phyloP scores from a whole-genome alignment of 2,329 filamentous ascomycete species.

The Sporothrix schenckii region DNA sequence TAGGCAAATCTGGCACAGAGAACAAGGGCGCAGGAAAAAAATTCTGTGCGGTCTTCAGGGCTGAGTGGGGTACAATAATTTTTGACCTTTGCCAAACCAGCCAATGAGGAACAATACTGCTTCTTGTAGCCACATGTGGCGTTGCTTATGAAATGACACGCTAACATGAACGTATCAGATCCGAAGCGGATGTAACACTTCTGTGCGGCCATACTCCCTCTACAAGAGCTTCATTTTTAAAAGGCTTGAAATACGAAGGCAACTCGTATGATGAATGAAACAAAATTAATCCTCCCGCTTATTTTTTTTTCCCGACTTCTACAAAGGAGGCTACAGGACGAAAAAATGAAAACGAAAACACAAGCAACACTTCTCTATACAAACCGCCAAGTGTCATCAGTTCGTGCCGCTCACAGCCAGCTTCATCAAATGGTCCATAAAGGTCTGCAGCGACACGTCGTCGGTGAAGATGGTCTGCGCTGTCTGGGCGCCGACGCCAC shows the following conservation, averaged over 20 bases:
- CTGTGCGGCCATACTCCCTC: no score
- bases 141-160: not conserved
- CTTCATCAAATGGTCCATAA: constrained; percentile 99
- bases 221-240: not conserved
- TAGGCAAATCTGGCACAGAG: not conserved
- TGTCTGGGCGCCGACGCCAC: constrained; percentile 79
- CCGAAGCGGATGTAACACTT: no score
- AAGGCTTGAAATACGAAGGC: constrained; percentile 17
- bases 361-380: constrained; percentile 20
- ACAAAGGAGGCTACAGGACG: constrained; percentile 4
- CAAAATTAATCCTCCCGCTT: constrained; percentile 23
- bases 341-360: not conserved
- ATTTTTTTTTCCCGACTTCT: constrained; percentile 10
- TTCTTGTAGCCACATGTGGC: not conserved
- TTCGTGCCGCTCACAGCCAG: constrained; percentile 67
- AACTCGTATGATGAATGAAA: constrained; percentile 20
- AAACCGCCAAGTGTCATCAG: constrained; percentile 41
- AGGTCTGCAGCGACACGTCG: constrained; percentile 95
- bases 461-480: constrained; percentile 99
- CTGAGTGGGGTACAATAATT: constrained; percentile 34
- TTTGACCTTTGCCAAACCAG: not conserved
- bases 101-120: not conserved
- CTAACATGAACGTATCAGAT: not conserved
- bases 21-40: constrained; percentile 32
- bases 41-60: constrained; percentile 35